Conservation (phyloP, 164 flowering plant species). For the Stephania cephalantha region DNA sequence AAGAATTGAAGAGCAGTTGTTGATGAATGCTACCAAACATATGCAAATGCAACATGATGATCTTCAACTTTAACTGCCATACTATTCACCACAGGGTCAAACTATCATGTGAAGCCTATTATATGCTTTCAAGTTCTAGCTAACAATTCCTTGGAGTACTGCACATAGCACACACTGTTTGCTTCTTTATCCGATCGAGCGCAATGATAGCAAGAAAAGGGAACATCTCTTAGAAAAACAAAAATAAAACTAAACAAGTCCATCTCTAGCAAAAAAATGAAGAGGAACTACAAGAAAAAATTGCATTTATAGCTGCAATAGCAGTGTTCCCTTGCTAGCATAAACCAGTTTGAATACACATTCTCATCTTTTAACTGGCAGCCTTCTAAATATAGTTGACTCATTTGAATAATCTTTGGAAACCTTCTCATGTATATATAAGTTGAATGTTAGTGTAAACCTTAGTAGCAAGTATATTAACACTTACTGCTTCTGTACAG, state of each 20-base stretch:
- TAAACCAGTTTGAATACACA: no score
- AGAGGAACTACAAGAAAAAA: not conserved
- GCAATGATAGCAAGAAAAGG: not conserved
- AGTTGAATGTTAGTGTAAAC: not conserved
- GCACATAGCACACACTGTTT: not conserved
- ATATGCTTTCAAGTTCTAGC: not conserved
- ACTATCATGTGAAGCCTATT: not conserved
- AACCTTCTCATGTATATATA: not conserved
- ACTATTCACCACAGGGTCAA: not conserved
- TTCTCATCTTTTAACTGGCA: not conserved
- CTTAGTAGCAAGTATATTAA: not conserved
- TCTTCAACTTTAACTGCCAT: no score
- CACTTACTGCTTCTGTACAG: conserved; percentile 85
- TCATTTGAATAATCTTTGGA: not conserved
- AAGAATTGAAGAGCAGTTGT: no score
- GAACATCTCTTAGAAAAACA: not conserved
- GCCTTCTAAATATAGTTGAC: not conserved
- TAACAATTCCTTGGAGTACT: not conserved
- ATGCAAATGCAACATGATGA: no score
- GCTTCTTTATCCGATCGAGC: not conserved
- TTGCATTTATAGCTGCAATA: not conserved
- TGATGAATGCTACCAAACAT: no score
- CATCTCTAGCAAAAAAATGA: not conserved
- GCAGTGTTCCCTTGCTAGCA: not conserved
- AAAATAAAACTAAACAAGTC: not conserved